Evolutionary conservation across 2,329 filamentous ascomycete genomes (phyloP).

Genomic region (Rugonectria rugulosa): DNA sequence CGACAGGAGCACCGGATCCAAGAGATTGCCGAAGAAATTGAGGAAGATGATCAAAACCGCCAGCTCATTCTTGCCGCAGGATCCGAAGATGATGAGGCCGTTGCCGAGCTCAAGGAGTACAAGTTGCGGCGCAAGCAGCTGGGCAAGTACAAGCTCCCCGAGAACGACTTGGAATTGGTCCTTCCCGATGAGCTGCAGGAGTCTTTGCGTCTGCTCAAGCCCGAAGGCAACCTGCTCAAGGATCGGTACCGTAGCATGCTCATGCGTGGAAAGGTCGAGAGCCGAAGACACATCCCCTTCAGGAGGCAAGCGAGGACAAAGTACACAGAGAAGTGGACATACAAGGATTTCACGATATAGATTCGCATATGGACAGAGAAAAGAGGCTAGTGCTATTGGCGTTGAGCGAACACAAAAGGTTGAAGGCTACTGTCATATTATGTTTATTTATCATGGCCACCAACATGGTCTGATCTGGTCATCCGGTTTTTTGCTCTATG

Average conservation of each 20-base stretch:
- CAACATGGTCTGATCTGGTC: constrained; percentile 5
- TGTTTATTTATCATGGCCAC: constrained; percentile 15
- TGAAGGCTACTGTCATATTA: constrained; percentile 5
- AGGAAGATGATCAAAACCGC: constrained; percentile 61
- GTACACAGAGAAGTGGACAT: constrained; percentile 93
- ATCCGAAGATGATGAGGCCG: constrained; percentile 47
- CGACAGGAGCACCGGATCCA: constrained; percentile 76
- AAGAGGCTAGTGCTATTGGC: constrained; percentile 10
- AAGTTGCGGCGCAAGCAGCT: constrained; percentile 75
- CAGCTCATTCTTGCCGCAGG: constrained; percentile 51
- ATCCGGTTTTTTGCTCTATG: constrained; percentile 3
- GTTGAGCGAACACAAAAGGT: constrained; percentile 17
- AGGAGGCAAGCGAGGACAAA: constrained; percentile 83
- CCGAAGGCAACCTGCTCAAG: constrained; percentile 93
- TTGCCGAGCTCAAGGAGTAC: constrained; percentile 67
- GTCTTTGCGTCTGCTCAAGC: constrained; percentile 81
- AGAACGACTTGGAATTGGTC: constrained; percentile 82
- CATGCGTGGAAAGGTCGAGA: constrained; percentile 88
- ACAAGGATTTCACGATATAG: constrained; percentile 81
- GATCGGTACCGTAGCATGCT: constrained; percentile 91
- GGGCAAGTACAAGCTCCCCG: constrained; percentile 76
- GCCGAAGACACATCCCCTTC: constrained; percentile 79
- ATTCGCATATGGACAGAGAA: constrained; percentile 17
- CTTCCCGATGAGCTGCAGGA: constrained; percentile 85
- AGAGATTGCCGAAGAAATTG: constrained; percentile 70